phyloP scores from a whole-genome alignment of 2,329 filamentous ascomycete genomes.

The Fonsecaea multimorphosa region DNA sequence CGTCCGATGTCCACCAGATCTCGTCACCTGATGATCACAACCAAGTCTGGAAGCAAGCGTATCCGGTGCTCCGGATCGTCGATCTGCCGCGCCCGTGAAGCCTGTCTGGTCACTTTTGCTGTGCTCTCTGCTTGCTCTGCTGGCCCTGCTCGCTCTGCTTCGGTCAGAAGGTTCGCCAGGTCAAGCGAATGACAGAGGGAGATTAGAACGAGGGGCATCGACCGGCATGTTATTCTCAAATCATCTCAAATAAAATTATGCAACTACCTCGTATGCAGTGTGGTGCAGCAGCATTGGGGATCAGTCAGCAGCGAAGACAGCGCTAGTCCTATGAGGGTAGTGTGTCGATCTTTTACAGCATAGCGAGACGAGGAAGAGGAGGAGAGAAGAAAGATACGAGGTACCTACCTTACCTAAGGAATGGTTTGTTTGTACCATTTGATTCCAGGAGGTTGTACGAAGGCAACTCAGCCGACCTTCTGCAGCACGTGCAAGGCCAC shows the following conservation, averaged over 20 bases:
- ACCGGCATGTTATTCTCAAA: background rate
- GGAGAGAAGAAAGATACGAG: background rate
- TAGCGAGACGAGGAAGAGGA: too few species aligned
- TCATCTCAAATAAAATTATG: background rate
- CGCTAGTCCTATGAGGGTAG: background rate
- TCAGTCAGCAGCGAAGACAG: background rate
- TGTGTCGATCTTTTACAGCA: conserved; percentile 13
- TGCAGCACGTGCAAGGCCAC: background rate
- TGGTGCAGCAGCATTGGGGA: background rate
- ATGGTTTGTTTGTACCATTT: background rate
- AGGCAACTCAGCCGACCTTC: background rate
- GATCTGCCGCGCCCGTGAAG: background rate
- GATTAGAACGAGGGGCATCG: background rate
- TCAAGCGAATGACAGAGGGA: background rate
- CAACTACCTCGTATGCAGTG: too few species aligned
- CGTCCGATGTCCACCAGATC: conserved; percentile 6
- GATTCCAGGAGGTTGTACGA: background rate
- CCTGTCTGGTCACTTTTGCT: background rate
- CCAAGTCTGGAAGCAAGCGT: background rate
- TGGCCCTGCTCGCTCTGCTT: background rate
- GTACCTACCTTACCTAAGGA: too few species aligned
- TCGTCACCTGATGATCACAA: conserved; percentile 1
- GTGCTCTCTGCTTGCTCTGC: too few species aligned
- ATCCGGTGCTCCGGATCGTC: background rate
- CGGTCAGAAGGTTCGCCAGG: background rate